phyloP scores from a whole-genome alignment of 1,139 yeast species.

The Magnusiomyces fungicola region DNA sequence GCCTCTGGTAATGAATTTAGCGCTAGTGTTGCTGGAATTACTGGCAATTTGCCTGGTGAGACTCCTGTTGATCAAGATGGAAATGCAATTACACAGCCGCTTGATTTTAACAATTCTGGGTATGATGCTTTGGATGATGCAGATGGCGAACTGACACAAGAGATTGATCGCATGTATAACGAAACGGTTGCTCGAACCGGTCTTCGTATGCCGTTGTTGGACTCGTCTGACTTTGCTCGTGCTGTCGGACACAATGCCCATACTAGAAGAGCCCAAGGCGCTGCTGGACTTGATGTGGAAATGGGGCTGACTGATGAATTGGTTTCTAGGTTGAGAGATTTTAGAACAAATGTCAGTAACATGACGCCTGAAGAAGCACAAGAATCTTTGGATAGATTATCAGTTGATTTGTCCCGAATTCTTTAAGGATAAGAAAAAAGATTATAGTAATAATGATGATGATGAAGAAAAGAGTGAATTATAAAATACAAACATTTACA shows the following conservation, averaged over 20 bases:
- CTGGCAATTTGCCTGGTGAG: too few relatives aligned
- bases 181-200: background rate
- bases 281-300: too few relatives aligned
- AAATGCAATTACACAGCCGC: too few relatives aligned
- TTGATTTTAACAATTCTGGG: too few relatives aligned
- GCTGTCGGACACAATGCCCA: slow-evolving; percentile 15
- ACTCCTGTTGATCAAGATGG: too few relatives aligned
- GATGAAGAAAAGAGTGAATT: too few relatives aligned
- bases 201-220: slow-evolving; percentile 1
- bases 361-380: slow-evolving; percentile 1
- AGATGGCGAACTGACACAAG: slow-evolving; percentile 5
- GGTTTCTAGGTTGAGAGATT: background rate
- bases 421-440: too few relatives aligned
- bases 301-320: background rate
- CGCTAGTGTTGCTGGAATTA: too few relatives aligned
- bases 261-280: slow-evolving; percentile 23
- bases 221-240: slow-evolving; percentile 7
- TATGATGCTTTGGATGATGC: background rate
- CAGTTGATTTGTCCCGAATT: slow-evolving; percentile 12
- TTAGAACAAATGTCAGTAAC: background rate
- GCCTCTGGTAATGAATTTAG: too few relatives aligned
- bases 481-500: too few relatives aligned
- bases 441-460: too few relatives aligned
- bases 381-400: background rate
- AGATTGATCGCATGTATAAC: slow-evolving; percentile 5